Percentiles rank a stretch among this genome's conserved stretches.
Evolutionary conservation across 441 rosid genomes (phyloP).

Genomic region (Cnidoscolus chayamansa): DNA sequence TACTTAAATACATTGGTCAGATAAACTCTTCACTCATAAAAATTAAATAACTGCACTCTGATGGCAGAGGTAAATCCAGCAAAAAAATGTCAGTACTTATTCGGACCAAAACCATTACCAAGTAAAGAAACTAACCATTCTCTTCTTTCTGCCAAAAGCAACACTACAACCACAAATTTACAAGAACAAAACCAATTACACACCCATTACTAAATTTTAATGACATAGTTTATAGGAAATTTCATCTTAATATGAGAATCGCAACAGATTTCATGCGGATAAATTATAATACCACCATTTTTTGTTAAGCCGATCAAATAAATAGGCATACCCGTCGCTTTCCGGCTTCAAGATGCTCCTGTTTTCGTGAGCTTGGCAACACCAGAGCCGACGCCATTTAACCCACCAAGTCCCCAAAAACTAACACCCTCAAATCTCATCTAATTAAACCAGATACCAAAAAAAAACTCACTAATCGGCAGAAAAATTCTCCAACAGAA

Average conservation of each 20-base stretch:
- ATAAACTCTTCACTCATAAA: not conserved
- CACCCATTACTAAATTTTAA: not conserved
- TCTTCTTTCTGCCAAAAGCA: not conserved
- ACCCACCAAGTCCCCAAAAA: conserved; percentile 25
- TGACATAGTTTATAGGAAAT: not conserved
- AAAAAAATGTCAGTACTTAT: too few relatives aligned
- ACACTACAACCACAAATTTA: not conserved
- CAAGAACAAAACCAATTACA: not conserved
- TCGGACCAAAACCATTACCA: too few relatives aligned
- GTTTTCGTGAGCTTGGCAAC: conserved; percentile 65
- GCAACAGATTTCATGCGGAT: not conserved
- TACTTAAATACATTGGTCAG: not conserved
- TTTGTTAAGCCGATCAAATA: not conserved
- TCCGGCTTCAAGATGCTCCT: conserved; percentile 89
- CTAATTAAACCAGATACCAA: conserved; percentile 25
- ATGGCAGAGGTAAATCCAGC: not conserved
- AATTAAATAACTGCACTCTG: not conserved
- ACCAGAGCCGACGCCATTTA: conserved; percentile 92
- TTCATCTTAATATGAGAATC: not conserved
- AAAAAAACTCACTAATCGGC: too few relatives aligned
- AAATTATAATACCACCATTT: not conserved
- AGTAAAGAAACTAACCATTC: not conserved
- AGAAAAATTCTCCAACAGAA: not conserved
- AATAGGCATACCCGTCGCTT: conserved; percentile 72
- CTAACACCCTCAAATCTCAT: conserved; percentile 26